These are phyloP conservation scores for Colletotrichum sp. DNA, from an alignment of 2,329 filamentous ascomycete genomes.

Conservation along the genomic window DNA sequence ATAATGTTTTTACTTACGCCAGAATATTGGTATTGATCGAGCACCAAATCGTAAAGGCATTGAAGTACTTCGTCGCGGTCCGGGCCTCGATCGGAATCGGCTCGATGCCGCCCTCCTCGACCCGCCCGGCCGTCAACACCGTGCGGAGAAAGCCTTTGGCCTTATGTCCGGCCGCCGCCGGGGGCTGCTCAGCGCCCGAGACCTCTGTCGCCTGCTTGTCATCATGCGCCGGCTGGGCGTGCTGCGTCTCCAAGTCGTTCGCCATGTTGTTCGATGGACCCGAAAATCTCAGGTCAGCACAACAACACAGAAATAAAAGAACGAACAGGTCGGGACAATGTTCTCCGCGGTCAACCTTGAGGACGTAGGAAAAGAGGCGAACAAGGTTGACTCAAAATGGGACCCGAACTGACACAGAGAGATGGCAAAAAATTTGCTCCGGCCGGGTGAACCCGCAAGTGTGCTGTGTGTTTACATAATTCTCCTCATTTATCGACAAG, in stretches of 20 bases:
- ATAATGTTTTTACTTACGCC: constrained; percentile 24
- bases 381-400: not conserved
- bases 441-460: not conserved
- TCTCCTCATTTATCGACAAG: not conserved
- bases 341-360: not conserved
- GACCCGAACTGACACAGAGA: not conserved
- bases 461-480: not conserved
- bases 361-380: not conserved
- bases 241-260: constrained; percentile 5
- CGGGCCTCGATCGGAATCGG: constrained; percentile 32
- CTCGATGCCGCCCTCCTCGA: constrained; percentile 33
- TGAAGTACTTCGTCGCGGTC: constrained; percentile 32
- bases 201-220: not conserved
- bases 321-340: not conserved
- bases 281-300: not conserved
- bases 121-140: constrained; percentile 20
- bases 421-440: not conserved
- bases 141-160: constrained; percentile 2
- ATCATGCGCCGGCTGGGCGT: not conserved
- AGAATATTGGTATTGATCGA: constrained; percentile 35
- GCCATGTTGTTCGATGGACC: not conserved
- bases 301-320: not conserved
- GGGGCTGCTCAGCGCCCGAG: not conserved
- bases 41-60: constrained; percentile 34
- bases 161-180: not conserved